These are phyloP conservation scores for Suaeda aralocaspica DNA, from an alignment of 148 eudicot species.

Conservation along the genomic window DNA sequence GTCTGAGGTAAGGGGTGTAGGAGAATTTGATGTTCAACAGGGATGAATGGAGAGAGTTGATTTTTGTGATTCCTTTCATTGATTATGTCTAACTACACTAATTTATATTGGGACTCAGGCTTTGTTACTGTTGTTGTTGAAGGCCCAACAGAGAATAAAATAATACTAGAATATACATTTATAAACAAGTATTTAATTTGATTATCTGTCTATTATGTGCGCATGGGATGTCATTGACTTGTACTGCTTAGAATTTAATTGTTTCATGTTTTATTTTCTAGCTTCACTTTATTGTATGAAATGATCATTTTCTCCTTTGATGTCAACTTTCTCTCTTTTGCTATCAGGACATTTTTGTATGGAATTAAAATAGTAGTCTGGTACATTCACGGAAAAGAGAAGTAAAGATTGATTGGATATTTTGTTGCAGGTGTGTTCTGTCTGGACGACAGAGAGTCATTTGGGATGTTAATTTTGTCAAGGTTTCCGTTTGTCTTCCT, in stretches of 20 bases:
- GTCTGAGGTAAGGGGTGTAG: no score
- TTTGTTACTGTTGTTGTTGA: background rate
- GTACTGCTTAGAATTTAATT: background rate
- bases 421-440: constrained; percentile 46
- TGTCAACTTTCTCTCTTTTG: background rate
- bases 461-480: constrained; percentile 50
- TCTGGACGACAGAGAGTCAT: constrained; percentile 49
- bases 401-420: background rate
- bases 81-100: no score
- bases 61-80: no score
- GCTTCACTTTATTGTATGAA: background rate
- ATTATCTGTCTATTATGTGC: background rate
- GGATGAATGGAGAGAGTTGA: no score
- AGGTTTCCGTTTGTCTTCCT: constrained; percentile 41
- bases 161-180: background rate
- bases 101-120: no score
- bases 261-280: background rate
- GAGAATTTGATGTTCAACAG: no score
- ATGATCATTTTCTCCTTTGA: background rate
- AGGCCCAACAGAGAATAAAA: background rate
- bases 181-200: background rate
- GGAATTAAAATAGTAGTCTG: background rate
- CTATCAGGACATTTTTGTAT: background rate
- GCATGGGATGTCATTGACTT: background rate
- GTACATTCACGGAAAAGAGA: background rate